A percentile compares a stretch with the other conserved stretches of the same genome.
Conservation (phyloP, 1,139 yeast species). For the Debaryomyces robertsiae region DNA sequence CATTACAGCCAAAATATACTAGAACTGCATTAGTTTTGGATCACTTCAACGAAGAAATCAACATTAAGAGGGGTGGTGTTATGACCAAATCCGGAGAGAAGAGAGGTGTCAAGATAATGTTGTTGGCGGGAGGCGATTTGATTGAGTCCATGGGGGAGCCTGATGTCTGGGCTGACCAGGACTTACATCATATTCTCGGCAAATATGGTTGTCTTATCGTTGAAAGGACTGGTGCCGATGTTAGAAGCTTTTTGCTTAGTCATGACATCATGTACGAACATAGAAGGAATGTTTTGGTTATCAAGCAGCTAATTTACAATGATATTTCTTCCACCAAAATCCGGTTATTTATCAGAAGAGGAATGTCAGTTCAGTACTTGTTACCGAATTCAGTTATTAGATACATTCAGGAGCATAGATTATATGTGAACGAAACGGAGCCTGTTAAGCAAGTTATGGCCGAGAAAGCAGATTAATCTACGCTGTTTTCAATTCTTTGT, state of each 20-base stretch:
- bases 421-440: slow-evolving; percentile 83
- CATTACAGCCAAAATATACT: slow-evolving; percentile 86
- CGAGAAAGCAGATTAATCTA: slow-evolving; percentile 43
- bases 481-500: slow-evolving; percentile 7
- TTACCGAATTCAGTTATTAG: slow-evolving; percentile 93
- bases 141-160: slow-evolving; percentile 99
- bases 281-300: slow-evolving; percentile 87
- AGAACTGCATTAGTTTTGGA: slow-evolving; percentile 95
- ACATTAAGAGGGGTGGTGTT: slow-evolving; percentile 88
- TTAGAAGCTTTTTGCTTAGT: slow-evolving; percentile 82
- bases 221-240: slow-evolving; percentile 96
- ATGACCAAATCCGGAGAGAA: slow-evolving; percentile 68
- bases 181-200: slow-evolving; percentile 91
- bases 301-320: slow-evolving; percentile 92
- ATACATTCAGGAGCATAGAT: slow-evolving; percentile 87
- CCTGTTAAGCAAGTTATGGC: slow-evolving; percentile 91
- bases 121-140: slow-evolving; percentile 95
- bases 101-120: slow-evolving; percentile 91
- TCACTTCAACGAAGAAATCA: slow-evolving; percentile 94
- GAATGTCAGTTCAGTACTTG: slow-evolving; percentile 94
- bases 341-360: slow-evolving; percentile 84
- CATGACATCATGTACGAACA: slow-evolving; percentile 98
- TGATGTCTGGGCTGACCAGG: slow-evolving; percentile 97
- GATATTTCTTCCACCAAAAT: slow-evolving; percentile 96
- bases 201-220: slow-evolving; percentile 94